Evolutionary conservation across 108 stramenopile species (phyloP).

Genomic region (Nitzschia sp.): DNA sequence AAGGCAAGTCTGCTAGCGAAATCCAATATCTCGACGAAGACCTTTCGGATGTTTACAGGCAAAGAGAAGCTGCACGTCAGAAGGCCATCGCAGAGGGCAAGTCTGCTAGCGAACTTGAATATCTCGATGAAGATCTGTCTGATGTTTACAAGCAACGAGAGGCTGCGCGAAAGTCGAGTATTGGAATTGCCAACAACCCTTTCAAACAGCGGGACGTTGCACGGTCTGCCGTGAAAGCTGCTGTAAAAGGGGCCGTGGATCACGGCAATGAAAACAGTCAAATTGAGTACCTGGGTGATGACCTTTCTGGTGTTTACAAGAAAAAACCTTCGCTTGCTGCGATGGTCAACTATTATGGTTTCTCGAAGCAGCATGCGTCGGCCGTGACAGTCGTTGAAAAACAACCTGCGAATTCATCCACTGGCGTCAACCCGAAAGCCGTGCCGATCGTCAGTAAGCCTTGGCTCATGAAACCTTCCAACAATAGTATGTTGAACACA

Average conservation of each 20-base stretch:
- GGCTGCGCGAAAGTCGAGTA: too few relatives aligned
- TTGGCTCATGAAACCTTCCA: not conserved
- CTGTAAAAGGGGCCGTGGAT: too few relatives aligned
- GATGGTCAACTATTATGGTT: conserved; percentile 19
- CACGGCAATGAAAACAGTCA: too few relatives aligned
- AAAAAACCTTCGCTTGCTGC: conserved; percentile 16
- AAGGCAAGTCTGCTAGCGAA: too few relatives aligned
- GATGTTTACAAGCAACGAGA: too few relatives aligned
- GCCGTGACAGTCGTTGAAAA: not conserved
- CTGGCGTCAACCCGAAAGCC: not conserved
- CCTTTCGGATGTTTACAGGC: conserved; percentile 12
- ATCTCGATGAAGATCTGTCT: conserved; percentile 12
- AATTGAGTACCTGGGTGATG: not conserved
- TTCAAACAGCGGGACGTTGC: not conserved
- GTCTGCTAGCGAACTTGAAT: not conserved
- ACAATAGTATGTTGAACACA: conserved; percentile 7
- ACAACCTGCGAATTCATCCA: too few relatives aligned
- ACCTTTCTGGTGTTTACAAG: not conserved
- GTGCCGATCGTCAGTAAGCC: too few relatives aligned
- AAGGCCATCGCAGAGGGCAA: too few relatives aligned
- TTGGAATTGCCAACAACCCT: too few relatives aligned
- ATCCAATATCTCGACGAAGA: conserved; percentile 24
- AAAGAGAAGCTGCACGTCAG: not conserved
- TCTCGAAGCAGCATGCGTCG: conserved; percentile 2
- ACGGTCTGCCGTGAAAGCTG: too few relatives aligned